Conservation (phyloP, 2,329 filamentous ascomycete genomes). For the Hymenoscyphus scutula region DNA sequence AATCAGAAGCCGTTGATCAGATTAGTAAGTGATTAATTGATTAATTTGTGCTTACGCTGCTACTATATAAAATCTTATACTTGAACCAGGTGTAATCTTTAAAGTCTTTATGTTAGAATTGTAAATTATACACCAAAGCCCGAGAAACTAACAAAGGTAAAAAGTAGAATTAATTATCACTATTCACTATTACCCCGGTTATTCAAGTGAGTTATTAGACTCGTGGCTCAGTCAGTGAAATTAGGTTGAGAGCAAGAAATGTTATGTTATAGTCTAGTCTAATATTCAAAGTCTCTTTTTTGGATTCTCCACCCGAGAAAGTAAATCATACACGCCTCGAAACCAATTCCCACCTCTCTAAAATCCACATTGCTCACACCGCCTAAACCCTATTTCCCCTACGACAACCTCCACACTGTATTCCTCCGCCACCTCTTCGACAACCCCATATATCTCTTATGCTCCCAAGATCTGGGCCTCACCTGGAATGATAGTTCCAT, state of each 20-base stretch:
- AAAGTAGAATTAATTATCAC: no score
- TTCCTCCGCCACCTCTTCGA: neutral
- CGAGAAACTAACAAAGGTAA: no score
- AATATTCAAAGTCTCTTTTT: neutral
- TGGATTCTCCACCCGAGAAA: neutral
- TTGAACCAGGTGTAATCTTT: no score
- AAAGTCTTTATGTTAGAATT: no score
- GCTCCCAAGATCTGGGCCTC: conserved; percentile 40
- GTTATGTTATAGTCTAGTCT: neutral
- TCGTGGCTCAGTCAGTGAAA: neutral
- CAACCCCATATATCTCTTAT: neutral
- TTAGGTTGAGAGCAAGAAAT: neutral
- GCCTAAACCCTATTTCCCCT: neutral
- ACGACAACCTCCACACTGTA: neutral
- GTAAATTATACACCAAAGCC: no score
- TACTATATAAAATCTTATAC: no score
- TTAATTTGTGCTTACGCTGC: no score
- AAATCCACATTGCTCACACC: neutral
- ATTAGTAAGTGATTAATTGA: no score
- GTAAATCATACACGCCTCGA: neutral
- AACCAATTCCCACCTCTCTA: neutral
- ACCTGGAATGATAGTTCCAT: conserved; percentile 57
- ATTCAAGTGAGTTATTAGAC: no score
- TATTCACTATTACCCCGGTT: no score
- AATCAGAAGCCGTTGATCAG: no score